Base-by-base conservation (phyloP, 768 basidiomycete species). In the Kwoniella dejecticola region DNA sequence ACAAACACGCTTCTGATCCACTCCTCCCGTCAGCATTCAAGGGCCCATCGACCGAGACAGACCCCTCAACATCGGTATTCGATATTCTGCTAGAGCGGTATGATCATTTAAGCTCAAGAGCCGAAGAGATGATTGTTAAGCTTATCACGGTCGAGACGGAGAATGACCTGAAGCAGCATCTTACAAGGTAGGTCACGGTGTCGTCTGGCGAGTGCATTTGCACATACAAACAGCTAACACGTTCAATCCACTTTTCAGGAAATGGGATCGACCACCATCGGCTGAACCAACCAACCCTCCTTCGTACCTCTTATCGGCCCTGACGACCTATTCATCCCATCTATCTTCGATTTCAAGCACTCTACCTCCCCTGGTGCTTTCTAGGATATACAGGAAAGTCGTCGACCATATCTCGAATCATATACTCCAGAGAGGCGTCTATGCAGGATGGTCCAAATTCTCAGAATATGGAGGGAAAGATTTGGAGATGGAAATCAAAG, bases 71-170 rank as follows among this genome's bases (percentile, higher is more conserved):
- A 38, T 89, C 89, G 0, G 83, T 96, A 8, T 96, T 97, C 68
- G 88, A 91, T 57, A 85, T 86, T 64, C 81, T 92, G 53, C 80
- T 89, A n/a, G 75, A 81, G 1, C 83, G 84, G 66, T 97, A 90
- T 69, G 80, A 79, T 21, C 82, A 80, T 11, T 79, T 91, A 24
- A 82, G 83, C 1, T 80, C 78, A 8, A 84, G 92, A n/a, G 86
- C 90, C 3, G 91, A 96, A 74, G 89, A 90, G 52, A 89, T 97
- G 85, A 84, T 93, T 33, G 85, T 91, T 15, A 87, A 88, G 65
- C 89, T 90, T 69, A 82, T 93, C 15, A 88, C 85, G 52, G 83
- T 84, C 2, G 96, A 99, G 77, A 86, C 95, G 47, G 89, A 94
- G 77, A 80, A 80, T 11, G 84, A 85, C 24, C 80, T 96, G 40